Evolutionary conservation across 345 rosid species (phyloP), one percentile per base, ranked within the genome.

Genomic region (Rhizophora mangle): DNA sequence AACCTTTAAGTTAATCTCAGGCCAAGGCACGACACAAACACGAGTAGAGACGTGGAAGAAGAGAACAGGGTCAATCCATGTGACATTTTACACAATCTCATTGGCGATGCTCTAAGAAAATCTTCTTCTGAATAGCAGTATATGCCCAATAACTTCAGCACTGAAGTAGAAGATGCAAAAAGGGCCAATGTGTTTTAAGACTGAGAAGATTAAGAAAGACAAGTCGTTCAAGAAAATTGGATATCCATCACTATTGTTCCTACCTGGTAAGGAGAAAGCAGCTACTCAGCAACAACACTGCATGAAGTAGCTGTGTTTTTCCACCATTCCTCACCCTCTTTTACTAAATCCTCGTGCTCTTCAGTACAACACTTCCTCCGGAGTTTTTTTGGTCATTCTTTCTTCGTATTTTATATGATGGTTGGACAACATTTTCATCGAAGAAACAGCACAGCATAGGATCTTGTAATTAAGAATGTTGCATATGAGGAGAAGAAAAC

Each of bases 231-330:
- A 52, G 56, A 18, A 52, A 19, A 52, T 8, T 18, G 56, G 56
- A 52, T 5, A 19, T 53, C 57, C 57, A 53, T 53, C 10, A 22
- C 26, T 53, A 9, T n/a, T n/a, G 10, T 53, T 53, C 1, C 57
- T 26, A 5, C 57, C 65, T 37, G 65, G 65, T 7, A 62, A 39
- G 0, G 49, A 34, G 61, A 69, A 62, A 62, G 30, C 65, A n/a
- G 65, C 53, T 11, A 15, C 57, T 64, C 46, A 7, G 64, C 49
- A 26, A 63, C 68, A 27, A 64, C 37, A 43, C 32, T 30, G 6
- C 63, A 30, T 3, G 69, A 53, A 1, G 10, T 34, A 30, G 65
- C 39, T 59, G 56, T 47, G 13, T 7, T 20, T 21, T 59, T 58
- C 64, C 29, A 20, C 64, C 72, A 29, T 32, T 4, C 20, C 31